These are phyloP conservation scores for Phaeosphaeriaceae sp. DNA, from an alignment of 2,329 filamentous ascomycete species.

Conservation along the genomic window DNA sequence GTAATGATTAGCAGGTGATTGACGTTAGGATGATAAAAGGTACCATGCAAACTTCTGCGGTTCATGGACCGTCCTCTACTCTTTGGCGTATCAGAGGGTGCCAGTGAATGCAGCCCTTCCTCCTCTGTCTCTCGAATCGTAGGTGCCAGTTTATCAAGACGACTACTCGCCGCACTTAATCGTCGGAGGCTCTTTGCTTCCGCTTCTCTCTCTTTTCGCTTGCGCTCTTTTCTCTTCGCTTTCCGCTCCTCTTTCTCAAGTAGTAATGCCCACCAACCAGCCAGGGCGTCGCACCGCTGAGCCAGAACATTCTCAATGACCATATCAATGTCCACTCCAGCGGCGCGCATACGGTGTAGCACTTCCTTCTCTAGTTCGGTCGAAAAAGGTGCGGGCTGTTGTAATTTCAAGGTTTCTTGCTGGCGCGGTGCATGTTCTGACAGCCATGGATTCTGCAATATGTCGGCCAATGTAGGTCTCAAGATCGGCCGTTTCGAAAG, in stretches of 20 bases:
- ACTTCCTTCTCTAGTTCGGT: constrained; percentile 90
- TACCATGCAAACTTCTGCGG: constrained; percentile 62
- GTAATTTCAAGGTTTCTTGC: constrained; percentile 83
- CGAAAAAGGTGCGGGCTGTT: constrained; percentile 81
- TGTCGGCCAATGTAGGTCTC: constrained; percentile 81
- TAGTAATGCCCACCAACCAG: constrained; percentile 94
- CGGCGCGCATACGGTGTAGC: constrained; percentile 87
- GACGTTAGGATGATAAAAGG: constrained; percentile 9
- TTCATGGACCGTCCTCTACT: constrained; percentile 79
- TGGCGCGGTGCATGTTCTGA: constrained; percentile 86
- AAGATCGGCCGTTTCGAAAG: constrained; percentile 89
- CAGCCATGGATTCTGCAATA: constrained; percentile 86
- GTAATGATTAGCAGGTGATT: constrained; percentile 49
- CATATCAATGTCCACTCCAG: constrained; percentile 90
- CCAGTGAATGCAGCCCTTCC: constrained; percentile 63
- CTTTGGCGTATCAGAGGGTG: constrained; percentile 63
- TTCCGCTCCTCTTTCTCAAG: constrained; percentile 96
- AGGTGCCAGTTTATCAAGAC: constrained; percentile 80
- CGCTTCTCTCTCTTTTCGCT: constrained; percentile 81
- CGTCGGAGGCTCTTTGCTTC: constrained; percentile 81
- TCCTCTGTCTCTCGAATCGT: constrained; percentile 80
- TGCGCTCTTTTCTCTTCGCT: constrained; percentile 77
- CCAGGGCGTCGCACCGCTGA: constrained; percentile 86
- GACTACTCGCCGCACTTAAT: constrained; percentile 87
- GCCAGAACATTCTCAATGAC: constrained; percentile 93